Evolutionary conservation across 805 yeast genomes (phyloP).

Genomic region (Sugiyamaella qingdaonensis): DNA sequence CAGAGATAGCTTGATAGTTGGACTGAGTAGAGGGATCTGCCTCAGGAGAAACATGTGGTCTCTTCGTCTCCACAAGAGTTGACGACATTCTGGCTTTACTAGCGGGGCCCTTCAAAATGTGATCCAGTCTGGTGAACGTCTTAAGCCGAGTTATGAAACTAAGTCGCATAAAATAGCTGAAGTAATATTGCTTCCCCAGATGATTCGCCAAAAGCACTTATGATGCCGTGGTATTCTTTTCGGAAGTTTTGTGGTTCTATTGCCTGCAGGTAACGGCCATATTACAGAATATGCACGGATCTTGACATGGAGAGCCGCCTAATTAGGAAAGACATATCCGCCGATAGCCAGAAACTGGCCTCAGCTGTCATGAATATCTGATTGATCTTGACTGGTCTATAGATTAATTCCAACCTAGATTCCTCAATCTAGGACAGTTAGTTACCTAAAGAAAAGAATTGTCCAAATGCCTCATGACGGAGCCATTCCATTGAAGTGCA

Average conservation of each 20-base stretch:
- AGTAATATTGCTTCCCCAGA: too few relatives aligned
- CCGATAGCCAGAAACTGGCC: background rate
- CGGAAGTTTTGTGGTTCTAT: background rate
- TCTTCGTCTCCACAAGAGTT: slow-evolving; percentile 7
- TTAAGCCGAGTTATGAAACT: background rate
- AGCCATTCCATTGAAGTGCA: too few relatives aligned
- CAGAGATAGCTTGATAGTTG: slow-evolving; percentile 53
- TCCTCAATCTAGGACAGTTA: too few relatives aligned
- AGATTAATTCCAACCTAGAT: too few relatives aligned
- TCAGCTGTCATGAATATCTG: too few relatives aligned
- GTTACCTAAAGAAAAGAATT: too few relatives aligned
- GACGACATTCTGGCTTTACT: slow-evolving; percentile 6
- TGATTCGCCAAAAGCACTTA: background rate
- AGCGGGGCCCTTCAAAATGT: too few relatives aligned
- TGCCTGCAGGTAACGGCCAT: background rate
- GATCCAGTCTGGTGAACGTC: too few relatives aligned
- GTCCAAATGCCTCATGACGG: too few relatives aligned
- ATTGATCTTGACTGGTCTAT: too few relatives aligned
- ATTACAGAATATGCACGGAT: background rate
- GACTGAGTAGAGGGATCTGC: slow-evolving; percentile 78
- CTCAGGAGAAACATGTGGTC: slow-evolving; percentile 19
- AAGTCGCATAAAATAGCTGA: background rate
- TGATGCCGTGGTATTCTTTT: background rate
- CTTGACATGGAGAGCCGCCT: background rate
- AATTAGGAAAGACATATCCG: background rate